phyloP scores from a whole-genome alignment of 2,329 filamentous ascomycete species.

The Pezizomycotina sp. region DNA sequence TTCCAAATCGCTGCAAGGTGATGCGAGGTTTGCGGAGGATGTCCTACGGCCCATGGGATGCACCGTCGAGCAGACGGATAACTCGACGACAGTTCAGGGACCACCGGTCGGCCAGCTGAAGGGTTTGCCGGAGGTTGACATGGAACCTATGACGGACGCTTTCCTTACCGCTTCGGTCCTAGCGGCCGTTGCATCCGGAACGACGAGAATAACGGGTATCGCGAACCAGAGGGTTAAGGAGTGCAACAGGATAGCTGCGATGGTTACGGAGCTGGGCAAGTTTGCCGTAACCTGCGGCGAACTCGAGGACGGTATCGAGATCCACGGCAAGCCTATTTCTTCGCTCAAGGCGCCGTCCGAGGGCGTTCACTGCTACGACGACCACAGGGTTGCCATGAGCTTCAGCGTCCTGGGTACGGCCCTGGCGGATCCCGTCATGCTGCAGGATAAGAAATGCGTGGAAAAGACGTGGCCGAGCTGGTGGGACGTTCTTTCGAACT shows the following conservation, averaged over 20 bases:
- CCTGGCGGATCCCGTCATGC: slow-evolving; percentile 52
- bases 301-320: slow-evolving; percentile 83
- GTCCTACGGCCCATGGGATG: slow-evolving; percentile 90
- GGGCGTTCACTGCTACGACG: slow-evolving; percentile 83
- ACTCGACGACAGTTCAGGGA: slow-evolving; percentile 82
- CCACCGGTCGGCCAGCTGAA: slow-evolving; percentile 58
- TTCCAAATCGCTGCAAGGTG: slow-evolving; percentile 76
- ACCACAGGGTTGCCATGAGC: slow-evolving; percentile 96
- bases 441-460: slow-evolving; percentile 80
- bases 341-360: slow-evolving; percentile 40
- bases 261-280: slow-evolving; percentile 86
- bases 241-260: slow-evolving; percentile 88
- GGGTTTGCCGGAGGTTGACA: slow-evolving; percentile 69
- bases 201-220: slow-evolving; percentile 79
- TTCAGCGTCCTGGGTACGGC: slow-evolving; percentile 75
- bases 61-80: slow-evolving; percentile 63
- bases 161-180: slow-evolving; percentile 90
- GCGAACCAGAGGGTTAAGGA: slow-evolving; percentile 97
- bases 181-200: slow-evolving; percentile 61
- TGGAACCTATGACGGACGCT: slow-evolving; percentile 98
- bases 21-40: slow-evolving; percentile 83
- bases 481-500: slow-evolving; percentile 77
- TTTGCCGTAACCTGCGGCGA: slow-evolving; percentile 78
- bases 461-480: slow-evolving; percentile 98
- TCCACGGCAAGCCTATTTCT: slow-evolving; percentile 38